Evolutionary conservation across 2,329 filamentous ascomycete genomes (phyloP).

Genomic region (Neofusicoccum laricinum): DNA sequence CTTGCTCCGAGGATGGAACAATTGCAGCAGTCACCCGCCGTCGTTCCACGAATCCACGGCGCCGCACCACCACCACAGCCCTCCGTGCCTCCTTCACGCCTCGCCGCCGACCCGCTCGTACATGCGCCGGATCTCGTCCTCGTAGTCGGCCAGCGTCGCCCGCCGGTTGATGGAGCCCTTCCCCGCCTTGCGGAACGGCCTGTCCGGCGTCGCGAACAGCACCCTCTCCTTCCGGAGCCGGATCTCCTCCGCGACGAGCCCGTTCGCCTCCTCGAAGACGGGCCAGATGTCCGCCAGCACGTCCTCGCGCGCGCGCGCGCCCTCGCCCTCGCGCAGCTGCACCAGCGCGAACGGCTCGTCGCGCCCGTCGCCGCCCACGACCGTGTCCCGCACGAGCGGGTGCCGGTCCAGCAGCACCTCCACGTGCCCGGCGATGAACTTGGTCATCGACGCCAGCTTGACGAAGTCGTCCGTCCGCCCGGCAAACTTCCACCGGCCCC

Average conservation of each 20-base stretch:
- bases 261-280: constrained; percentile 15
- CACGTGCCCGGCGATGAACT: constrained; percentile 23
- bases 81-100: background rate
- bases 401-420: constrained; percentile 21
- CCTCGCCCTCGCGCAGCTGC: constrained; percentile 19
- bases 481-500: constrained; percentile 21
- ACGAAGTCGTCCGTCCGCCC: constrained; percentile 25
- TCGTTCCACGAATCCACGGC: background rate
- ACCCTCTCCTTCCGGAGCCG: background rate
- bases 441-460: constrained; percentile 23
- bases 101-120: background rate
- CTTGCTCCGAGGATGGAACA: background rate
- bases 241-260: background rate
- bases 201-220: background rate
- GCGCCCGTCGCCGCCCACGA: background rate
- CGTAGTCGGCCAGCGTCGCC: background rate
- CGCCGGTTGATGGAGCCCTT: constrained; percentile 7
- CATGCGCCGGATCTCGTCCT: background rate
- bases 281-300: background rate
- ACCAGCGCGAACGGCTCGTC: constrained; percentile 21
- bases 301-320: background rate
- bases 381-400: constrained; percentile 16
- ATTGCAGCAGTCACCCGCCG: background rate
- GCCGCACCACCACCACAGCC: background rate
- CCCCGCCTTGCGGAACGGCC: background rate